These are phyloP conservation scores for Alternaria dauci DNA, from an alignment of 2,329 filamentous ascomycete genomes.

Conservation along the genomic window DNA sequence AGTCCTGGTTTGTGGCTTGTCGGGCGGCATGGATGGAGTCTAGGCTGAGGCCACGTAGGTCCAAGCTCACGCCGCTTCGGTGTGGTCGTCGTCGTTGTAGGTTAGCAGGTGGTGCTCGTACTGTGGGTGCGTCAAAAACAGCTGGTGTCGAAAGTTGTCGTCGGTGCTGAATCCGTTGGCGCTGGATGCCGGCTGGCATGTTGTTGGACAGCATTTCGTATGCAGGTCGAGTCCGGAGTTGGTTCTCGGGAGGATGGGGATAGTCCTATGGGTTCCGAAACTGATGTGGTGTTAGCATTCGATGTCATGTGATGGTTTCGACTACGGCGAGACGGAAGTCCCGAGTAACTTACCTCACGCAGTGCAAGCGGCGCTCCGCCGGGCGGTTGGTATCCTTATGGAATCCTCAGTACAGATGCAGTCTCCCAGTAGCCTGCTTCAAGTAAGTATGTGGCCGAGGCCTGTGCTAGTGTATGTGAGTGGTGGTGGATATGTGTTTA, in stretches of 20 bases:
- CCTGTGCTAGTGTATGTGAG: conserved; percentile 31
- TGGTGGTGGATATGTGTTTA: conserved; percentile 16
- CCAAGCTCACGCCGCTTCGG: conserved; percentile 84
- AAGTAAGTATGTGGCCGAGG: conserved; percentile 49
- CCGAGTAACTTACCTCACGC: conserved; percentile 71
- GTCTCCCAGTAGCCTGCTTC: conserved; percentile 50
- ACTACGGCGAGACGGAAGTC: not conserved
- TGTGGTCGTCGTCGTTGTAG: conserved; percentile 64
- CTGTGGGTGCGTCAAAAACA: conserved; percentile 78
- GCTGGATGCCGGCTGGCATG: conserved; percentile 74
- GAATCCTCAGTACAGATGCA: conserved; percentile 54
- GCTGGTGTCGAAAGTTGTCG: conserved; percentile 87
- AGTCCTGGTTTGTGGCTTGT: conserved; percentile 54
- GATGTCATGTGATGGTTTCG: conserved; percentile 3
- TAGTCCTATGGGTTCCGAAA: conserved; percentile 52
- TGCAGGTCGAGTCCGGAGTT: conserved; percentile 75
- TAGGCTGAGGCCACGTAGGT: conserved; percentile 69
- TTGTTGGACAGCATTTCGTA: conserved; percentile 79
- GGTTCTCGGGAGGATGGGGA: conserved; percentile 43
- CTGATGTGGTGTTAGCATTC: conserved; percentile 42
- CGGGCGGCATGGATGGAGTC: conserved; percentile 46
- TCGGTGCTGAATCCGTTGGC: conserved; percentile 78
- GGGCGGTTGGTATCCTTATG: conserved; percentile 65
- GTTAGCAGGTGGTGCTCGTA: conserved; percentile 70
- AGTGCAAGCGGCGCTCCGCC: conserved; percentile 81